Evolutionary conservation across 2,329 filamentous ascomycete genomes (phyloP), one percentile per base, ranked within the genome.

Genomic region (Intubia oerlemansii): DNA sequence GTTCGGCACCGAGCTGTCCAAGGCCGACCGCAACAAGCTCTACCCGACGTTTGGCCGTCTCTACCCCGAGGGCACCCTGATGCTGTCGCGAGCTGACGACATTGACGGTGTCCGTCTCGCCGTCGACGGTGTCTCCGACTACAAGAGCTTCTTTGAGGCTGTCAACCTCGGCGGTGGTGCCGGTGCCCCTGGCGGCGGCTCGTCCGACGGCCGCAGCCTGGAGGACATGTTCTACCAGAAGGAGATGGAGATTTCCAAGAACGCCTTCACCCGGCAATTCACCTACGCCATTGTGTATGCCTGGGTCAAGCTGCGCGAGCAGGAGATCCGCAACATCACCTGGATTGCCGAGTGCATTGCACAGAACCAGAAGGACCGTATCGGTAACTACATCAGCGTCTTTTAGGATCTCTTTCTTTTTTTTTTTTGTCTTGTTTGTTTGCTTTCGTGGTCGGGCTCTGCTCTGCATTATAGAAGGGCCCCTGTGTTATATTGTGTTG

Each of bases 271-370:
- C 5, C 68, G 81, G 41, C 88, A 98, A 50, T 98, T 98, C 50
- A 91, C 82, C 10, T 82, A 80, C 42, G 78, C 80, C 20, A 80
- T 95, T 40, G 80, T 98, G 28, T 98, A 95, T 48, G 82, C 82
- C 12, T 98, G 88, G 88, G 80, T 98, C 34, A 93, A 91, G 59
- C 57, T 98, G 44, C 71, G 84, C 50, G 88, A 98, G 54, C 88
- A 98, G 84, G 88, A 98, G 76, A 93, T 95, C 44, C 78, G 88
- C 39, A 98, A 98, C 54, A 92, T 98, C 46, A 95, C 88, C 29
- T 98, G 88, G 88, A 98, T 98, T 51, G 77, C 88, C 14, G 88
- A 98, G 54, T 98, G 88, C 57, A 98, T 98, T 65, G 88, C 88
- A 32, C 88, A 98, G 56, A 93, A 92, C 59, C 88, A 98, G 56